Percentiles rank a stretch among this genome's conserved stretches.
Evolutionary conservation across 164 flowering plant genomes (phyloP).

Genomic region (Macadamia tetraphylla): DNA sequence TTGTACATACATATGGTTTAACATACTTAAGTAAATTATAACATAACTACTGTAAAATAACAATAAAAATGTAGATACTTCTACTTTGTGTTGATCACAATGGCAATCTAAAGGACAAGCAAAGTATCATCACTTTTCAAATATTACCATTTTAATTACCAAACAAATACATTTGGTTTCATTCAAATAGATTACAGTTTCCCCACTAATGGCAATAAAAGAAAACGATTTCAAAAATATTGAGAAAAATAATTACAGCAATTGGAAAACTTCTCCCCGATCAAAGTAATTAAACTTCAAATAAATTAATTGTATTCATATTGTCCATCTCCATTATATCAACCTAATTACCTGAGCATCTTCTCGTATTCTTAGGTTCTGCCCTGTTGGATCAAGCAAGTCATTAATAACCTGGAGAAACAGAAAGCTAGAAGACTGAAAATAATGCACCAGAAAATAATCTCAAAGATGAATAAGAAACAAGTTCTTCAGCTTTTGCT

Average conservation of each 20-base stretch:
- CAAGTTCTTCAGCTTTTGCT: neutral
- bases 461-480: neutral
- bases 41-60: no score
- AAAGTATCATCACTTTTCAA: neutral
- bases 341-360: slow-evolving; percentile 60
- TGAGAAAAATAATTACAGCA: no score
- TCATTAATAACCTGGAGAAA: slow-evolving; percentile 70
- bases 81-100: no score
- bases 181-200: neutral
- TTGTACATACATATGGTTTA: no score
- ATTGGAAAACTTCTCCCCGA: neutral
- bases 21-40: no score
- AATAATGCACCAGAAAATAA: slow-evolving; percentile 1
- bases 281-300: neutral
- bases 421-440: neutral
- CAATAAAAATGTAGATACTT: no score
- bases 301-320: neutral
- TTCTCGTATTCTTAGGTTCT: slow-evolving; percentile 70
- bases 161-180: neutral
- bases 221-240: no score
- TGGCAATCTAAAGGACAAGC: no score
- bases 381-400: slow-evolving; percentile 76
- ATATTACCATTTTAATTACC: neutral
- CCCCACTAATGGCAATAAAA: no score
- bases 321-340: neutral